Evolutionary conservation across 768 basidiomycete species (phyloP).

Genomic region (Lentinula lateritia): DNA sequence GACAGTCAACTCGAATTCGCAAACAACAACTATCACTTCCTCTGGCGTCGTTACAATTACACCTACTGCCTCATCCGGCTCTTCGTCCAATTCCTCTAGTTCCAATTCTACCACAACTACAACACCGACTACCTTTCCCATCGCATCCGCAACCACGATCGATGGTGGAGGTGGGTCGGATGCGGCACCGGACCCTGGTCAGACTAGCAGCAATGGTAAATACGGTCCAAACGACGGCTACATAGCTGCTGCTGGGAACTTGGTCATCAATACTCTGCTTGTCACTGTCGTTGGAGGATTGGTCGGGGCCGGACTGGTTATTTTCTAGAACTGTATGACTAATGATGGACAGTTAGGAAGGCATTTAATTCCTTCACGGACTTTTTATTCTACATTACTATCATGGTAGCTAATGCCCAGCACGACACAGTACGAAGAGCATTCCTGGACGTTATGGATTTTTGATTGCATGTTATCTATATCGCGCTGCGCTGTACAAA

Average conservation of each 20-base stretch:
- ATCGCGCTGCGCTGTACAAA: neutral
- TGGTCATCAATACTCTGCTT: neutral
- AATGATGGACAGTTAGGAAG: neutral
- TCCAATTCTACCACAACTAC: neutral
- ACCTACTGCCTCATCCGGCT: constrained; percentile 13
- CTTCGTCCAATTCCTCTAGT: neutral
- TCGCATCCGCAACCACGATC: neutral
- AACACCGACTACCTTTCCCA: neutral
- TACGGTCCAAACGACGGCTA: constrained; percentile 1
- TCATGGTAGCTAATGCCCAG: neutral
- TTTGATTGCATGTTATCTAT: neutral
- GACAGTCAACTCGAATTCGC: constrained; percentile 34
- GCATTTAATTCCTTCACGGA: neutral
- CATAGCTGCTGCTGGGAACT: neutral
- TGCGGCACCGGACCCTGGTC: constrained; percentile 1
- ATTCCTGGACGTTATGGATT: neutral
- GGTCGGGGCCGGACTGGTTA: constrained; percentile 1
- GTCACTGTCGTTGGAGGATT: neutral
- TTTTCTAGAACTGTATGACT: neutral
- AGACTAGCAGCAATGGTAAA: neutral
- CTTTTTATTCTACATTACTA: neutral
- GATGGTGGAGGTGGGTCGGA: constrained; percentile 4
- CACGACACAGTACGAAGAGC: neutral
- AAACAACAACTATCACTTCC: constrained; percentile 31
- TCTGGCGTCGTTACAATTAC: constrained; percentile 45